Percentiles rank a stretch among this genome's conserved stretches.
Conservation (phyloP, 306 rosid species). For the Lagenaria siceraria region DNA sequence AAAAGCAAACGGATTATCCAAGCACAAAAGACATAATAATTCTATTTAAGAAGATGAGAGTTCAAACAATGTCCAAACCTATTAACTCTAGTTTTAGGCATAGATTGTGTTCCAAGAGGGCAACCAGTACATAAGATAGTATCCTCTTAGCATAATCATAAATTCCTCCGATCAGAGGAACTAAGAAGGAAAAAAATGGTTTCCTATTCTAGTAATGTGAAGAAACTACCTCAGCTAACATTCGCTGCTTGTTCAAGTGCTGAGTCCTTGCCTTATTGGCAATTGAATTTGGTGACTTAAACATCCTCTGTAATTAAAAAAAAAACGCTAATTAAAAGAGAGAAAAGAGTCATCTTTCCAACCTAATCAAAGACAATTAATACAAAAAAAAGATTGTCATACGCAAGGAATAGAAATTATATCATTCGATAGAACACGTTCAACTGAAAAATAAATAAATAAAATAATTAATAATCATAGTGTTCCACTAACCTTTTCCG, state of each 20-base stretch:
- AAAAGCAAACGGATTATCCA: not conserved
- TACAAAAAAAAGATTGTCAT: not conserved
- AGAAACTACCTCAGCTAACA: slow-evolving; percentile 52
- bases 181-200: too few relatives aligned
- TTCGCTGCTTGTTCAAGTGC: slow-evolving; percentile 64
- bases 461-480: not conserved
- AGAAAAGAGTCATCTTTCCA: too few relatives aligned
- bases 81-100: not conserved
- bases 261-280: slow-evolving; percentile 83
- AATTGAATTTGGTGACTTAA: slow-evolving; percentile 70
- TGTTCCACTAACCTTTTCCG: slow-evolving; percentile 51
- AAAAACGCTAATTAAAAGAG: not conserved
- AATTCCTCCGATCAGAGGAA: not conserved
- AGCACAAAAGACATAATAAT: not conserved
- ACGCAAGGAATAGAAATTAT: slow-evolving; percentile 1
- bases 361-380: too few relatives aligned
- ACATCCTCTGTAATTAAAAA: slow-evolving; percentile 52
- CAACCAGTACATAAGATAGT: not conserved
- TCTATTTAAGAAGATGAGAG: not conserved
- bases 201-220: not conserved
- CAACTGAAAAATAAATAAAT: not conserved
- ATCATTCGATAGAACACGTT: not conserved
- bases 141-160: not conserved
- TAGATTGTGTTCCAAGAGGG: not conserved
- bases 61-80: not conserved